phyloP scores from a whole-genome alignment of 345 rosid genomes.

The Odontarrhena argentea region DNA sequence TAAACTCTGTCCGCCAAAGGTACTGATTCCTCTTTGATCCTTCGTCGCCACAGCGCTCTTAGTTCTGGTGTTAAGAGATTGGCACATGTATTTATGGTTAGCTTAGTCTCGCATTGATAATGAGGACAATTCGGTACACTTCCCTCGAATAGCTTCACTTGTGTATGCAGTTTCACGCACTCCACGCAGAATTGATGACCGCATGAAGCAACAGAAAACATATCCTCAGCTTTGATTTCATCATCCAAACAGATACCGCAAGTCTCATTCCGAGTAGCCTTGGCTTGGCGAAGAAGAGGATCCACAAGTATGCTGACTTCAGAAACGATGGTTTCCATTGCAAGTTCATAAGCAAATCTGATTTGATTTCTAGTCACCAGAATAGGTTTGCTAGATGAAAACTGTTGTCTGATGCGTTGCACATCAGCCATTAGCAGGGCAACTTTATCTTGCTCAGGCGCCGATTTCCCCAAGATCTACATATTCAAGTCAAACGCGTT shows the following conservation, averaged over 20 bases:
- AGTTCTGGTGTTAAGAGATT: slow-evolving; percentile 56
- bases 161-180: slow-evolving; percentile 69
- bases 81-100: slow-evolving; percentile 49
- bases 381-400: neutral
- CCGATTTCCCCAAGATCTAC: neutral
- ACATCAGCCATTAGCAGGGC: slow-evolving; percentile 25
- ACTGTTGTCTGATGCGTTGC: neutral
- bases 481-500: neutral
- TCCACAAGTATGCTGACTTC: slow-evolving; percentile 49
- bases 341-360: slow-evolving; percentile 54
- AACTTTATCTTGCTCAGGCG: slow-evolving; percentile 35
- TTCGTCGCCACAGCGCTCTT: slow-evolving; percentile 46
- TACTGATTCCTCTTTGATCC: slow-evolving; percentile 60
- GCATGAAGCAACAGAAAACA: slow-evolving; percentile 62
- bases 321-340: slow-evolving; percentile 60
- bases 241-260: slow-evolving; percentile 63
- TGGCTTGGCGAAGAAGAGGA: slow-evolving; percentile 27
- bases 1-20: slow-evolving; percentile 57
- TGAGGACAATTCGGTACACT: slow-evolving; percentile 61
- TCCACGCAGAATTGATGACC: slow-evolving; percentile 59
- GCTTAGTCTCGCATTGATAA: slow-evolving; percentile 53
- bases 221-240: slow-evolving; percentile 34
- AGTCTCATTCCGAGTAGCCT: slow-evolving; percentile 35
- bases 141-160: slow-evolving; percentile 58
- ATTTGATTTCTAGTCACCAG: slow-evolving; percentile 43